These are phyloP conservation scores for Jamesozyma spencerorum DNA, from an alignment of 805 yeast genomes.

Conservation along the genomic window DNA sequence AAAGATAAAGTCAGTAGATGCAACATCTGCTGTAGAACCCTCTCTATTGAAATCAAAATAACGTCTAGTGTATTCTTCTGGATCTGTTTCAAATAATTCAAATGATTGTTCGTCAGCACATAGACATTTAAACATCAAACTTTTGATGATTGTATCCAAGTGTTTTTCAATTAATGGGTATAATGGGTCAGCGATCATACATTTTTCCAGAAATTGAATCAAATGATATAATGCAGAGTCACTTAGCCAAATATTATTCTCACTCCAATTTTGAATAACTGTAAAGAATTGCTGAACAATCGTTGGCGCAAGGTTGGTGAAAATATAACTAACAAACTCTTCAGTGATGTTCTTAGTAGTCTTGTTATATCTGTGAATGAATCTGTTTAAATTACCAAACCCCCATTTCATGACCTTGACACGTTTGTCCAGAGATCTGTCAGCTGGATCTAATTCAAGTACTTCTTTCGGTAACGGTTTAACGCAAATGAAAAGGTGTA, in stretches of 20 bases:
- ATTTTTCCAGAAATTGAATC: conserved; percentile 54
- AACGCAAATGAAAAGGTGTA: conserved; percentile 53
- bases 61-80: conserved; percentile 72
- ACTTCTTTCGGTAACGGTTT: conserved; percentile 47
- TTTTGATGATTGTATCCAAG: conserved; percentile 52
- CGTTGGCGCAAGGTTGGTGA: conserved; percentile 55
- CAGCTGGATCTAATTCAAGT: conserved; percentile 38
- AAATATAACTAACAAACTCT: conserved; percentile 49
- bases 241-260: conserved; percentile 49
- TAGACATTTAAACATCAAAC: conserved; percentile 65
- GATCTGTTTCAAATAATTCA: conserved; percentile 71
- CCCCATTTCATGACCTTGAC: conserved; percentile 85
- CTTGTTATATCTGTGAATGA: conserved; percentile 55
- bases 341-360: conserved; percentile 35
- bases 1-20: conserved; percentile 66
- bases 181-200: conserved; percentile 45
- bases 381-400: conserved; percentile 61
- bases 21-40: conserved; percentile 60
- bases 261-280: conserved; percentile 34
- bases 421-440: conserved; percentile 39
- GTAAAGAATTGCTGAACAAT: conserved; percentile 53
- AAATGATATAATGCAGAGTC: conserved; percentile 54
- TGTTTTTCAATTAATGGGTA: conserved; percentile 62
- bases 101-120: conserved; percentile 58
- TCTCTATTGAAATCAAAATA: conserved; percentile 60